A percentile compares a stretch with the other conserved stretches of the same genome.
These are phyloP conservation scores for Silene coronaria DNA, from an alignment of 179 eudicot species.

Conservation along the genomic window DNA sequence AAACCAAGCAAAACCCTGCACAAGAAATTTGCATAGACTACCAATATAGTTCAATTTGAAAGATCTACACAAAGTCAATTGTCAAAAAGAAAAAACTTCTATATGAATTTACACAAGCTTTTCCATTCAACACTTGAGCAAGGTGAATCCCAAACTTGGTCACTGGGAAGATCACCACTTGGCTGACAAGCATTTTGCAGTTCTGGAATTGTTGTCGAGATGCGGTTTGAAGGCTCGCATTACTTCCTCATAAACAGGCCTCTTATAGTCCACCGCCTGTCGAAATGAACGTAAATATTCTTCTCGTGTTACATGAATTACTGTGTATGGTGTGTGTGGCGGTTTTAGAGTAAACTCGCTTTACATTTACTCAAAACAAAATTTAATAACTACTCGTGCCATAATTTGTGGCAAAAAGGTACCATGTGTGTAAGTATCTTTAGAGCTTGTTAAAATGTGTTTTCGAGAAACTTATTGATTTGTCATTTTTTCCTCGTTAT, in stretches of 20 bases:
- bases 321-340: no score
- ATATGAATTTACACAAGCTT: constrained; percentile 29
- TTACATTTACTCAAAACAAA: no score
- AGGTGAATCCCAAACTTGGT: constrained; percentile 8
- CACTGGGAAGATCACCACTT: constrained; percentile 50
- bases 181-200: constrained; percentile 65
- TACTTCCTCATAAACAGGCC: constrained; percentile 91
- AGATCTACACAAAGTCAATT: constrained; percentile 15
- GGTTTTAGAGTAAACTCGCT: no score
- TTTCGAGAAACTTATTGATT: no score
- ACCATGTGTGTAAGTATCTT: no score
- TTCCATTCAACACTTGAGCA: constrained; percentile 18
- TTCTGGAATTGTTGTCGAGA: constrained; percentile 33
- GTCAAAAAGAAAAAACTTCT: constrained; percentile 23
- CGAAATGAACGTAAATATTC: not conserved
- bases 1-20: not conserved
- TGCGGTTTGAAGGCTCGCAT: constrained; percentile 54
- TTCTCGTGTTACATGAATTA: no score
- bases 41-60: constrained; percentile 11
- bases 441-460: not conserved
- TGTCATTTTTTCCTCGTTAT: no score
- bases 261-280: constrained; percentile 95
- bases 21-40: constrained; percentile 4
- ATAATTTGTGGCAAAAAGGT: no score
- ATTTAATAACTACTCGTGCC: no score